A percentile compares a stretch with the other conserved stretches of the same genome.
These are phyloP conservation scores for Chrysanthemum seticuspe DNA, from an alignment of 129 eudicot genomes.

Conservation along the genomic window DNA sequence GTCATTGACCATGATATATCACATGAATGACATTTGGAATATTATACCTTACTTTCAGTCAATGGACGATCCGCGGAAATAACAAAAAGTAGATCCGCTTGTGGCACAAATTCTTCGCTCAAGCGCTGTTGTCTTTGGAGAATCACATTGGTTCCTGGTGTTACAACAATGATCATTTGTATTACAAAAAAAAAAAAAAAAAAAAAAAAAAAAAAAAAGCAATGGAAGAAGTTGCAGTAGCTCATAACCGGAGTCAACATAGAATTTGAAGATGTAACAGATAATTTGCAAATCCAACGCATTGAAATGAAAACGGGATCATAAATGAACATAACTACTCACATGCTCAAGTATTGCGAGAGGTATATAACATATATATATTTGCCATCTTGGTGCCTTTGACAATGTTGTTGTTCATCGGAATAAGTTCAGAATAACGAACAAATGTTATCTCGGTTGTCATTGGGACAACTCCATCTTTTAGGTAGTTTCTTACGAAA, in stretches of 20 bases:
- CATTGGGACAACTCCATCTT: too few relatives aligned
- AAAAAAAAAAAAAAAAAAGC: not conserved
- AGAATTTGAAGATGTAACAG: not conserved
- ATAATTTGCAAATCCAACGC: not conserved
- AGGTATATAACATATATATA: too few relatives aligned
- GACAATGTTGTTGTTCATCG: too few relatives aligned
- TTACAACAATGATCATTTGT: constrained; percentile 91
- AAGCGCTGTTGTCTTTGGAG: constrained; percentile 95
- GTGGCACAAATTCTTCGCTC: constrained; percentile 96
- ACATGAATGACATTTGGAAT: not conserved
- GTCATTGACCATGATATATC: constrained; percentile 5
- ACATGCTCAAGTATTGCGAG: too few relatives aligned
- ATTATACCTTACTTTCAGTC: constrained; percentile 89
- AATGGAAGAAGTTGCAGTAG: not conserved
- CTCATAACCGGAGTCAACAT: not conserved
- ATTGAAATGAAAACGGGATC: too few relatives aligned
- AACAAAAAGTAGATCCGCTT: constrained; percentile 86
- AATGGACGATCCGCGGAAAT: constrained; percentile 83
- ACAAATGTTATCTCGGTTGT: too few relatives aligned
- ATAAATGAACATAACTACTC: too few relatives aligned
- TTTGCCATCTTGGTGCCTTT: too few relatives aligned
- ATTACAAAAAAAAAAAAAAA: not conserved
- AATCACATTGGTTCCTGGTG: constrained; percentile 98
- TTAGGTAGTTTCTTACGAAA: too few relatives aligned
- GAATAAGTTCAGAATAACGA: too few relatives aligned